Conservation (phyloP, 345 rosid species). For the Diplotaxis tenuifolia region DNA sequence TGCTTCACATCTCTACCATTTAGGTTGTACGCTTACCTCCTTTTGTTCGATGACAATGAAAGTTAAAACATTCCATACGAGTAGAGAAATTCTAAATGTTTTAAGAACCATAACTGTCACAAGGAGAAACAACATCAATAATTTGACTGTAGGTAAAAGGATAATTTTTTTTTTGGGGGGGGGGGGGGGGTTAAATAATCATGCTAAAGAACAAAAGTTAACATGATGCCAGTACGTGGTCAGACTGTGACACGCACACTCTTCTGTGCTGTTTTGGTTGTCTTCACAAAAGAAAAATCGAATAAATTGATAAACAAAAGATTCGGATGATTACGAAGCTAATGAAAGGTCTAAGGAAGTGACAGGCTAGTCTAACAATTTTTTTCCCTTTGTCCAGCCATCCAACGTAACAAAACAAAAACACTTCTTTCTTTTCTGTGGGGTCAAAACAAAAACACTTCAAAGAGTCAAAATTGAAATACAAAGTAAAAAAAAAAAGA, state of each 20-base stretch:
- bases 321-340: neutral
- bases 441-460: too few relatives aligned
- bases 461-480: neutral
- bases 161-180: neutral
- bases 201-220: neutral
- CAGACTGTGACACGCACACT: constrained; percentile 1
- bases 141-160: neutral
- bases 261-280: neutral
- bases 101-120: too few relatives aligned
- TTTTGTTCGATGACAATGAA: too few relatives aligned
- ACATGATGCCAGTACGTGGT: neutral
- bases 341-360: neutral
- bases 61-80: too few relatives aligned
- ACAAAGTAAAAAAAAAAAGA: too few relatives aligned
- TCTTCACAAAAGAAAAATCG: neutral
- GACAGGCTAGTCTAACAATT: neutral
- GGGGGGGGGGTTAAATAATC: neutral
- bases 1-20: too few relatives aligned
- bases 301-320: neutral
- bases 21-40: too few relatives aligned
- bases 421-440: too few relatives aligned
- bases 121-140: too few relatives aligned
- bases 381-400: neutral
- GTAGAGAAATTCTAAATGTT: too few relatives aligned
- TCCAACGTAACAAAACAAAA: neutral